Conservation (phyloP, 164 flowering plant genomes). For the Cinnamomum chago region DNA sequence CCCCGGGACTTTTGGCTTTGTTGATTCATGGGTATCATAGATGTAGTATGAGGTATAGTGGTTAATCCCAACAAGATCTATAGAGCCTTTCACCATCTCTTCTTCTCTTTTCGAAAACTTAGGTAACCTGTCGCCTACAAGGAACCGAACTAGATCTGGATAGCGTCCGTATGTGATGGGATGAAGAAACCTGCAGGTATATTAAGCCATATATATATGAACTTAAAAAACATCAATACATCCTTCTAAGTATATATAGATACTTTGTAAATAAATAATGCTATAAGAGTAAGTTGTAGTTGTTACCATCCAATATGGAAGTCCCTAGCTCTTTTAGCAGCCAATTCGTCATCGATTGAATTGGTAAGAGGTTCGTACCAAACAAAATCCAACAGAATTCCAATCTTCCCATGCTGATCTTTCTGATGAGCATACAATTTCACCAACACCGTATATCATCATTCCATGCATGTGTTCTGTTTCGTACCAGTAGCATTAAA, state of each 20-base stretch:
- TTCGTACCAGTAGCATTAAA: background rate
- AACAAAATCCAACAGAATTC: conserved; percentile 67
- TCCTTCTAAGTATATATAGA: background rate
- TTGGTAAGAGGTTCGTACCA: conserved; percentile 75
- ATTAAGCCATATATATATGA: too few species aligned
- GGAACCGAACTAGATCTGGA: conserved; percentile 12
- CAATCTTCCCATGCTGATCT: conserved; percentile 61
- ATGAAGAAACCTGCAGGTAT: conserved; percentile 18
- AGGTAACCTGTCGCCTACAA: conserved; percentile 20
- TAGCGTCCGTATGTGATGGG: conserved; percentile 17
- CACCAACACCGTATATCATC: background rate
- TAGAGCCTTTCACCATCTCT: conserved; percentile 20
- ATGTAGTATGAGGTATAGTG: conserved; percentile 24
- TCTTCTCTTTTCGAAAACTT: conserved; percentile 14
- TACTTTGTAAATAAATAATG: background rate
- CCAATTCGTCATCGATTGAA: conserved; percentile 43
- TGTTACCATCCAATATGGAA: conserved; percentile 73
- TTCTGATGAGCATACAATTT: conserved; percentile 20
- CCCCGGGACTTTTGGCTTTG: conserved; percentile 3
- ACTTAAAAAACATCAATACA: background rate
- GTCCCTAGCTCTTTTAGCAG: conserved; percentile 75
- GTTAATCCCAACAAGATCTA: conserved; percentile 21
- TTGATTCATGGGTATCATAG: conserved; percentile 6
- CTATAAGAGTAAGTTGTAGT: background rate
- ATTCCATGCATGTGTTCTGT: background rate